Conservation (phyloP, 2,329 filamentous ascomycete species). For the Xylariaceae sp. region DNA sequence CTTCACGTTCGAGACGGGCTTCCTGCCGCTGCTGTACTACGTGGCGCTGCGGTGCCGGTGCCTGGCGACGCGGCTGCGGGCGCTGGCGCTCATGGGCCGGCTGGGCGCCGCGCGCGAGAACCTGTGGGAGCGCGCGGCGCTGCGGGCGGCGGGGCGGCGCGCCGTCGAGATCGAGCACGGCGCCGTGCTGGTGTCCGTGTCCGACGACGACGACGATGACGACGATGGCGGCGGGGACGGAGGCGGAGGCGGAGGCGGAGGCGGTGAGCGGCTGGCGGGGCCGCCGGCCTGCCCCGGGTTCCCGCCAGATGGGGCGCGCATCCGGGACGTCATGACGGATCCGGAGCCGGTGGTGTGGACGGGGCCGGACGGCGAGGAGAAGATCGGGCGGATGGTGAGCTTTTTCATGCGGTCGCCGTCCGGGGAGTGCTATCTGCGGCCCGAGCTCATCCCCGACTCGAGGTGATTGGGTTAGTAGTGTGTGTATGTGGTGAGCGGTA, state of each 20-base stretch:
- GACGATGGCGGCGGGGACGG: too few relatives aligned
- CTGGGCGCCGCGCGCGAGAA: slow-evolving; percentile 26
- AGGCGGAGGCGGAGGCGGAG: too few relatives aligned
- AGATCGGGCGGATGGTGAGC: slow-evolving; percentile 11
- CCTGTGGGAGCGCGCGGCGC: slow-evolving; percentile 27
- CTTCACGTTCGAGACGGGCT: slow-evolving; percentile 36
- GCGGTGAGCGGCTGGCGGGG: slow-evolving; percentile 7
- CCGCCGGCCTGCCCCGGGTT: slow-evolving; percentile 14
- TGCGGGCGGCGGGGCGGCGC: slow-evolving; percentile 25
- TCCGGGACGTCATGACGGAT: slow-evolving; percentile 17
- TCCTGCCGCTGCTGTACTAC: slow-evolving; percentile 30
- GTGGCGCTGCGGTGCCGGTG: slow-evolving; percentile 31
- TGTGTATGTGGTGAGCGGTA: too few relatives aligned
- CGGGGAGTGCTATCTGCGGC: slow-evolving; percentile 11
- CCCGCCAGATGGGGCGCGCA: slow-evolving; percentile 20
- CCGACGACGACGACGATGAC: too few relatives aligned
- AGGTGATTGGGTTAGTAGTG: too few relatives aligned
- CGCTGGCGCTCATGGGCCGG: slow-evolving; percentile 23
- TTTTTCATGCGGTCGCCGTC: slow-evolving; percentile 16
- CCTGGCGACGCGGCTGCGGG: slow-evolving; percentile 26
- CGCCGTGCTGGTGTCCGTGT: slow-evolving; percentile 20
- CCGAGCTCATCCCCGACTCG: slow-evolving; percentile 8
- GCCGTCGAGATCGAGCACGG: slow-evolving; percentile 33
- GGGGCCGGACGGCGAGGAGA: slow-evolving; percentile 9
- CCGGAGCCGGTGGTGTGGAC: slow-evolving; percentile 6